Conservation (phyloP, 2,329 filamentous ascomycete genomes). For the Aspergillus jensenii region DNA sequence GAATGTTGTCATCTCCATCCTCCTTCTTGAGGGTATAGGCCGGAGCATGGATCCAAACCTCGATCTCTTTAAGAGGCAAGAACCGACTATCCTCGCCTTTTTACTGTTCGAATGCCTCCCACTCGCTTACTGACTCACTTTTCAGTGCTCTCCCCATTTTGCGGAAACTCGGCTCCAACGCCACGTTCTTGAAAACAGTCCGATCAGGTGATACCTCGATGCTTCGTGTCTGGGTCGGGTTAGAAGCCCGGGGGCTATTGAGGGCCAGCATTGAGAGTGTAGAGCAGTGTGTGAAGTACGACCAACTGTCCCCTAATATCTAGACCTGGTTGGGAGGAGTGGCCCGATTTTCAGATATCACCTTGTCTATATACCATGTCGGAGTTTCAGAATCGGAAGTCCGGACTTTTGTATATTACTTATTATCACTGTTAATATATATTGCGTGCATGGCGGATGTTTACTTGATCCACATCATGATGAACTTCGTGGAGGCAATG, state of each 20-base stretch:
- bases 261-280: conserved; percentile 88
- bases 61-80: conserved; percentile 75
- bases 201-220: conserved; percentile 77
- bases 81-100: conserved; percentile 11
- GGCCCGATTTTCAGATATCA: neutral
- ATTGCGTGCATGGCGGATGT: too few relatives aligned
- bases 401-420: neutral
- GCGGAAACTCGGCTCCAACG: conserved; percentile 73
- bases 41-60: conserved; percentile 80
- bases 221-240: conserved; percentile 85
- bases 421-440: too few relatives aligned
- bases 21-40: conserved; percentile 91
- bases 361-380: neutral
- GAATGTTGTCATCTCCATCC: conserved; percentile 93
- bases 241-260: conserved; percentile 85
- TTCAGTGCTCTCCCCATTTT: conserved; percentile 82
- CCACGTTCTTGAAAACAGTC: conserved; percentile 56
- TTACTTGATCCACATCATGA: too few relatives aligned
- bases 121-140: neutral
- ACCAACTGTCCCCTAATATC: conserved; percentile 83
- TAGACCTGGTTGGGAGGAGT: conserved; percentile 36
- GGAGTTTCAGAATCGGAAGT: neutral
- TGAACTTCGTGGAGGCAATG: too few relatives aligned
- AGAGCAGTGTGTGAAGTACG: conserved; percentile 86
- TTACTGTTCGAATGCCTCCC: neutral